A percentile compares a stretch with the other conserved stretches of the same genome.
These are phyloP conservation scores for Fusarium sp. DNA, from an alignment of 2,329 filamentous ascomycete genomes.

Conservation along the genomic window DNA sequence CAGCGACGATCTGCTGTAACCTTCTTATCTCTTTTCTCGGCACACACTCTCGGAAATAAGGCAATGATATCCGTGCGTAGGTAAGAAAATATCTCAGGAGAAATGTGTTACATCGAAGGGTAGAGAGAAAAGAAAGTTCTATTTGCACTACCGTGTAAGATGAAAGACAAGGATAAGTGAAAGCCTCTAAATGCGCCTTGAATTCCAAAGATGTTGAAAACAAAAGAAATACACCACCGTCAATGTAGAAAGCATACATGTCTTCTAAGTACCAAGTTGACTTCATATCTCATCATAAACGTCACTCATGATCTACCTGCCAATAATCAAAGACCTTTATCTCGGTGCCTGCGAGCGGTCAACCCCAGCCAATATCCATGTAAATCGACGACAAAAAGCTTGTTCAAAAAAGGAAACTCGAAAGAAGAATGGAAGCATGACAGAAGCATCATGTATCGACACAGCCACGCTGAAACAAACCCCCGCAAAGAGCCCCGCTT, in stretches of 20 bases:
- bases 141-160: constrained; percentile 1
- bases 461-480: constrained; percentile 32
- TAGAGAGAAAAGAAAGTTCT: constrained; percentile 15
- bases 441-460: constrained; percentile 33
- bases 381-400: background rate
- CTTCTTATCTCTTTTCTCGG: constrained; percentile 21
- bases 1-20: constrained; percentile 11
- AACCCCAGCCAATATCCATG: constrained; percentile 10
- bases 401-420: constrained; percentile 31
- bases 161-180: constrained; percentile 20
- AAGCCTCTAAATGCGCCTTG: constrained; percentile 12
- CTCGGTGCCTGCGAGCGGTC: constrained; percentile 27
- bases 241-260: constrained; percentile 19
- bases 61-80: background rate
- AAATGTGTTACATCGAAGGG: constrained; percentile 16
- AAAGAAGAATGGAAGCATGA: constrained; percentile 37
- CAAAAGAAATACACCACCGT: constrained; percentile 26
- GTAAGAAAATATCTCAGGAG: background rate
- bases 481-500: constrained; percentile 40
- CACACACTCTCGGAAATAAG: constrained; percentile 8
- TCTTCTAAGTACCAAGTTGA: constrained; percentile 26
- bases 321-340: constrained; percentile 33
- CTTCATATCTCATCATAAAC: constrained; percentile 35
- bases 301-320: constrained; percentile 31
- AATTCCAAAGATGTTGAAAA: background rate